Conservation (phyloP, 805 yeast genomes). For the Hanseniaspora clermontiae region DNA sequence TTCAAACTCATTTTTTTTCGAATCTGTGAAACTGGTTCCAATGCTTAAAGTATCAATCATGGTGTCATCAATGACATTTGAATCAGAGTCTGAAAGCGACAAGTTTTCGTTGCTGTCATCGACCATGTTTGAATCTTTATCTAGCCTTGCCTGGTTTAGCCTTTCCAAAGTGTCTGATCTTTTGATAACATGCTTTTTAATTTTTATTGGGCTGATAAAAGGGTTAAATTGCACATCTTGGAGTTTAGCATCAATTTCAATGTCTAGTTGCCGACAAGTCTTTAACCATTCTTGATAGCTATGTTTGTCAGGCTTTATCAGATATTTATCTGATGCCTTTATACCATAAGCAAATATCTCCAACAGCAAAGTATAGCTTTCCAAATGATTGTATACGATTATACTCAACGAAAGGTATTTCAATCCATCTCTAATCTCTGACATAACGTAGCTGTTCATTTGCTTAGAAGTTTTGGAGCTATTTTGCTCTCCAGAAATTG, state of each 20-base stretch:
- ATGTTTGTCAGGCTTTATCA: neutral
- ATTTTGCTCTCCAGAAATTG: neutral
- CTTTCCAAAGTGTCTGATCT: conserved; percentile 9
- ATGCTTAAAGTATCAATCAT: neutral
- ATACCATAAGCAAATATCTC: conserved; percentile 7
- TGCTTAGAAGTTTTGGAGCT: neutral
- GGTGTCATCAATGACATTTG: neutral
- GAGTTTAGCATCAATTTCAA: neutral
- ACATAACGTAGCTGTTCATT: neutral
- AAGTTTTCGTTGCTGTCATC: neutral
- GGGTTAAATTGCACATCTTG: neutral
- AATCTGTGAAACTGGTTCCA: neutral
- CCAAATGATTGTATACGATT: neutral
- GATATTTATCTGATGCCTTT: neutral
- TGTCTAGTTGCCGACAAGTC: neutral
- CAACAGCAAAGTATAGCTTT: neutral
- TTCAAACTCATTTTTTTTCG: conserved; percentile 2
- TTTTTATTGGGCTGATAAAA: no score
- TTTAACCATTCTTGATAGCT: neutral
- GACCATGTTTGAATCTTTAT: neutral
- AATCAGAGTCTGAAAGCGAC: neutral
- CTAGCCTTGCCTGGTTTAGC: neutral
- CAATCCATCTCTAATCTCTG: neutral
- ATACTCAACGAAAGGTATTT: conserved; percentile 1
- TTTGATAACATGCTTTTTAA: neutral